A percentile compares a stretch with the other conserved stretches of the same genome.
Conservation (phyloP, 192 early-diverging fungal genomes). For the Coemansia erecta region DNA sequence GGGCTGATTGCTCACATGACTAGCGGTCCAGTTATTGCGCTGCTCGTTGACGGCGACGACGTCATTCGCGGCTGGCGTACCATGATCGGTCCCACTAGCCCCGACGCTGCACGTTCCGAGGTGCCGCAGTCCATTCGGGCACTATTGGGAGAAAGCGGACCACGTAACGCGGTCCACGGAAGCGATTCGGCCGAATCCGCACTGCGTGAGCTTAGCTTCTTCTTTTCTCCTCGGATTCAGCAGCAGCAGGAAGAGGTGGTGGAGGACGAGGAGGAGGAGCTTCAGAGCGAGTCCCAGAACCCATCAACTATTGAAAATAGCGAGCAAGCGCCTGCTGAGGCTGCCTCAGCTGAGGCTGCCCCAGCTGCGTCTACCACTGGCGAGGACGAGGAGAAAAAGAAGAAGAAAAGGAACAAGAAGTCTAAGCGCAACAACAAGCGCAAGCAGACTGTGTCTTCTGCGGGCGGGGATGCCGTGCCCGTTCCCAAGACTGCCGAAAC, state of each 20-base stretch:
- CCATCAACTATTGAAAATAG: background rate
- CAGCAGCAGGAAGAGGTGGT: constrained; percentile 5
- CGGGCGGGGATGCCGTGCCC: background rate
- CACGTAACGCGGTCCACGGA: constrained; percentile 58
- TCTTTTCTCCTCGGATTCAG: constrained; percentile 43
- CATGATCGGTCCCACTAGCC: constrained; percentile 55
- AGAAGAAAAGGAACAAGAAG: constrained; percentile 43
- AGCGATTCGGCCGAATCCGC: constrained; percentile 53
- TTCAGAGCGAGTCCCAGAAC: background rate
- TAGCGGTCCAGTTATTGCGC: constrained; percentile 53
- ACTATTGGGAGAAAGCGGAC: constrained; percentile 40
- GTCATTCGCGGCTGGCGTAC: constrained; percentile 54
- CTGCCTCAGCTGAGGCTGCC: background rate
- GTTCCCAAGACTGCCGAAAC: constrained; percentile 2
- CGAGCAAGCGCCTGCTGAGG: background rate
- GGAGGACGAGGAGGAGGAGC: background rate
- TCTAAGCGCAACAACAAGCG: constrained; percentile 43
- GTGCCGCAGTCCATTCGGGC: constrained; percentile 54
- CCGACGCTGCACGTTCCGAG: constrained; percentile 25
- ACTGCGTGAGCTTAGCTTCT: constrained; percentile 45
- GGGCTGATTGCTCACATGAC: constrained; percentile 46
- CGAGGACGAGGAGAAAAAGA: constrained; percentile 17
- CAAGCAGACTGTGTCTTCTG: constrained; percentile 34
- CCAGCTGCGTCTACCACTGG: constrained; percentile 4
- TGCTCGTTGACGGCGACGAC: constrained; percentile 53